Base-by-base conservation (phyloP, 495 filamentous ascomycete species). In the Neurospora hispaniola region DNA sequence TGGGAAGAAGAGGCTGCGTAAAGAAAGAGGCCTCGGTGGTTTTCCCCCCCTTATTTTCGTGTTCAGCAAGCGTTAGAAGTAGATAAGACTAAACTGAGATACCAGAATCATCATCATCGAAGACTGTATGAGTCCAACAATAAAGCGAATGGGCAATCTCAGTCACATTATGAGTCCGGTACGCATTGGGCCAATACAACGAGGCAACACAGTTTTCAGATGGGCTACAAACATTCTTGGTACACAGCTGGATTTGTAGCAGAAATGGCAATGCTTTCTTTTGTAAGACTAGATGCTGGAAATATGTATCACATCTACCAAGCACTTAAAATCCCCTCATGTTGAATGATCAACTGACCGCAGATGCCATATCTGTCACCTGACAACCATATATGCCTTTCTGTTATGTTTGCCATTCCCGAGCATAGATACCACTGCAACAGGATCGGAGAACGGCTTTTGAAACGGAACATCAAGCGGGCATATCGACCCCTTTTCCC, bases 191-290 rank as follows among this genome's bases (percentile, higher is more conserved):
- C 3, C 46, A 12, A 14, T 14, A 54, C 11, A n/a, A 27, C 23
- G 23, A 23, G 23, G 20, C 20, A 23, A 54, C 46, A 14, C 11
- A 2, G 20, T 54, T 5, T 7, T 3, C 11, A 54, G 5, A 48
- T 23, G n/a, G 5, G 10, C 0, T 48, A 23, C 1, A 0, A 4
- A 12, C 46, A 0, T 12, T 27, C 20, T 12, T 12, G 20, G 20
- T 5, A 27, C 46, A 27, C 4, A 1, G 46, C 46, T 27, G 11
- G 12, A 54, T 7, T 3, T 14, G 2, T 3, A 14, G 10, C 14
- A 0, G 2, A 12, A 23, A 27, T 14, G 20, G 20, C 46, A 54
- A 14, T 12, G 46, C 4, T 6, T 20, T 27, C 1, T 12, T 54
- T 5, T 20, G 11, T 54, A 5, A 5, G 20, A 27, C 46, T 54